Base-by-base conservation (phyloP, 805 yeast species). In the Sugiyamaella floridensis region DNA sequence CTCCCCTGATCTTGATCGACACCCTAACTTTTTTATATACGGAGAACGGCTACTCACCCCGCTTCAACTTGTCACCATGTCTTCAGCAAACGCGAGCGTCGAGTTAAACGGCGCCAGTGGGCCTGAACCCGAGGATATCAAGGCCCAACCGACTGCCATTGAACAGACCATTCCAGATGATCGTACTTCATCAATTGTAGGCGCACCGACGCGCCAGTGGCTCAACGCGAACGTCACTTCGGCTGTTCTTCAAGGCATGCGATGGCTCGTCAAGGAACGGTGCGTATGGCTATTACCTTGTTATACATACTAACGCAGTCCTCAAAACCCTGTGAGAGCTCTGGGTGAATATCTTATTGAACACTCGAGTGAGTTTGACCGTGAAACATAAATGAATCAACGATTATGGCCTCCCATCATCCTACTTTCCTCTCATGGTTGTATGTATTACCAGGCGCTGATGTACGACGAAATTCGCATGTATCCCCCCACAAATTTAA, bases 151-250 rank as follows among this genome's bases (percentile, higher is more conserved):
- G 6, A 40, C 32, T 9, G 11, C 12, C 18, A 7, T 9, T 15
- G 48, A 41, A 16, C 48, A 53, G 46, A 11, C 9, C 37, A 32
- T 32, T 8, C 48, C 40, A 8, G 41, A 29, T 8, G 40, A 29
- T 8, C 37, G 37, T 14, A 32, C 37, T 11, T 10, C 37, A 14
- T 32, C 37, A 14, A 49, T 49, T 22, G 45, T 50, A 8, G 93
- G 93, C 1, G 84, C 89, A 1, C 80, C 86, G 0, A 75, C 83
- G 1, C 76, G 95, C 57, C 77, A 75, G 59, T 86, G 85, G 74
- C 71, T 86, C 53, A 84, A 85, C 63, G 70, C 78, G 55, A 71
- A 81, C 50, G 76, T 86, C 32, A 82, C 89, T 0, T 80, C 79
- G n/a, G 76, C 76, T 15, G 62, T 86, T 16, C 66, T 85, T 16